Evolutionary conservation across 371 early-diverging fungal species (phyloP).

Genomic region (Phascolomyces articulosus): DNA sequence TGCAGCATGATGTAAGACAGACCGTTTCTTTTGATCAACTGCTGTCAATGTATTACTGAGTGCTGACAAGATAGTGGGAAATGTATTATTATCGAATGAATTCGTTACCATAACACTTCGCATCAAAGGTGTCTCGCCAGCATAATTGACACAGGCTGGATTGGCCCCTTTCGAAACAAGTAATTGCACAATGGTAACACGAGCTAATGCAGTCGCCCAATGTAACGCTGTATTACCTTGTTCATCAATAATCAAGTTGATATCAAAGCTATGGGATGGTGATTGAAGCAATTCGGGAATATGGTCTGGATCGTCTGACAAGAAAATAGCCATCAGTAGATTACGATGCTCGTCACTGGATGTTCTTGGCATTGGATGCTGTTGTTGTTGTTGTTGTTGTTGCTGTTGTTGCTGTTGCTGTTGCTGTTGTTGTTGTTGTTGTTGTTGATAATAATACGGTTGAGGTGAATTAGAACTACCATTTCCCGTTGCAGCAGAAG

Average conservation of each 20-base stretch:
- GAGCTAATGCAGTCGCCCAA: constrained; percentile 84
- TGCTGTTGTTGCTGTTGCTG: constrained; percentile 7
- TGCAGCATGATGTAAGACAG: constrained; percentile 88
- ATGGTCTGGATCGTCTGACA: constrained; percentile 61
- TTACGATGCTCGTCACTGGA: constrained; percentile 63
- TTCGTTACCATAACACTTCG: constrained; percentile 85
- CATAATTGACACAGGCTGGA: constrained; percentile 60
- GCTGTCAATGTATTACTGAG: constrained; percentile 69
- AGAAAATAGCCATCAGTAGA: constrained; percentile 76
- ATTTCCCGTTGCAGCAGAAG: neutral
- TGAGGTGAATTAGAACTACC: neutral
- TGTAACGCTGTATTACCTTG: constrained; percentile 86
- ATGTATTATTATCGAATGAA: constrained; percentile 80
- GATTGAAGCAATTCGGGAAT: constrained; percentile 57
- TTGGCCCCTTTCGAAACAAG: constrained; percentile 75
- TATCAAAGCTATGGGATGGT: constrained; percentile 49
- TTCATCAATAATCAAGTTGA: constrained; percentile 78
- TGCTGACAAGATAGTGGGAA: constrained; percentile 68
- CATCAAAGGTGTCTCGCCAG: constrained; percentile 87
- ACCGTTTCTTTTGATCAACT: constrained; percentile 74
- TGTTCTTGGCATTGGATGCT: constrained; percentile 2
- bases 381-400: constrained; percentile 2
- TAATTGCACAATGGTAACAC: constrained; percentile 65
- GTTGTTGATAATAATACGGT: neutral
- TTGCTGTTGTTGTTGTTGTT: neutral